These are phyloP conservation scores for Coprinopsis cinerea DNA, from an alignment of 768 basidiomycete genomes.

Conservation along the genomic window DNA sequence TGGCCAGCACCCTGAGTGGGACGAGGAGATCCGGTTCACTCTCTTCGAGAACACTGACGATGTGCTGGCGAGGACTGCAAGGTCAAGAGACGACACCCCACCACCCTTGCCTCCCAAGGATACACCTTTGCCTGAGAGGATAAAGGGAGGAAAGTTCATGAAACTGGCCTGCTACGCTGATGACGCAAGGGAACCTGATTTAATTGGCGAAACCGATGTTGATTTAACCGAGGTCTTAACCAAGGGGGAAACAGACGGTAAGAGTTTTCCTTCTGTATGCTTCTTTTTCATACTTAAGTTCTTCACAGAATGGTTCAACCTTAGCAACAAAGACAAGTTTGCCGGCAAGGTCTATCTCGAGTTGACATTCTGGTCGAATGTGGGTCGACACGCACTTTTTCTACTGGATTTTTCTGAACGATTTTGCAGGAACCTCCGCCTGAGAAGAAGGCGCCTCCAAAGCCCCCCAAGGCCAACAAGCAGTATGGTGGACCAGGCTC, in stretches of 20 bases:
- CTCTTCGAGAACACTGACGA: conserved; percentile 71
- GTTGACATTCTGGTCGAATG: conserved; percentile 95
- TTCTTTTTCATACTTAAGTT: conserved; percentile 1
- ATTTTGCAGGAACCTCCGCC: conserved; percentile 64
- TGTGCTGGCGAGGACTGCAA: conserved; percentile 36
- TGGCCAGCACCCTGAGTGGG: conserved; percentile 99
- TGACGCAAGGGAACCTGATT: conserved; percentile 89
- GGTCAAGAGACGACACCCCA: conserved; percentile 38
- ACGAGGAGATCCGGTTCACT: conserved; percentile 93
- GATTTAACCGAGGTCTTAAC: conserved; percentile 87
- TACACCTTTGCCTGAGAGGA: conserved; percentile 36
- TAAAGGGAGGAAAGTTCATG: conserved; percentile 73
- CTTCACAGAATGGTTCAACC: conserved; percentile 83
- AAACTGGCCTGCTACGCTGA: conserved; percentile 89
- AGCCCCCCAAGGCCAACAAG: conserved; percentile 43
- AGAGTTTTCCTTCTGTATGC: conserved; percentile 20
- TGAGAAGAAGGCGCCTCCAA: conserved; percentile 54
- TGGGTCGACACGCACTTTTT: conserved; percentile 36
- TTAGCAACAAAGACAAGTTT: conserved; percentile 88
- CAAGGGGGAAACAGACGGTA: conserved; percentile 96
- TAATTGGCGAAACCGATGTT: conserved; percentile 88
- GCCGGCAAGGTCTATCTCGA: conserved; percentile 95
- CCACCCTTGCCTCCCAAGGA: conserved; percentile 70
- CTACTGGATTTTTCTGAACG: neutral
- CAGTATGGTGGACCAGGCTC: conserved; percentile 78